Evolutionary conservation across 495 filamentous ascomycete species (phyloP).

Genomic region (Amphirosellinia nigrospora): DNA sequence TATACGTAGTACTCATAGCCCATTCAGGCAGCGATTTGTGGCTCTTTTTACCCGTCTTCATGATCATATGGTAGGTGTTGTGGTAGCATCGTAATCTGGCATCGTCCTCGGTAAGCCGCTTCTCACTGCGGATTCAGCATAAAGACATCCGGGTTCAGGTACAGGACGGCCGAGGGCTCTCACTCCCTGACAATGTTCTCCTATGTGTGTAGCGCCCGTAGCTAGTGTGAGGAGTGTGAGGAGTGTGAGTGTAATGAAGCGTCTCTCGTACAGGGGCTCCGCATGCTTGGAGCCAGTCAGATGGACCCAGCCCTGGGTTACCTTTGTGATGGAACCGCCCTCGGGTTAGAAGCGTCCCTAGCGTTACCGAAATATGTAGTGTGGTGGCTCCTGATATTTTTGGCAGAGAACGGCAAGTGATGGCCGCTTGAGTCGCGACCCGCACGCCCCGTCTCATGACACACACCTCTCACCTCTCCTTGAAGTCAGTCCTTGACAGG

Average conservation of each 20-base stretch:
- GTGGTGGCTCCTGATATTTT: conserved; percentile 26
- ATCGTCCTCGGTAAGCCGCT: neutral
- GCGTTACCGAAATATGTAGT: conserved; percentile 36
- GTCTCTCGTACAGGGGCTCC: conserved; percentile 11
- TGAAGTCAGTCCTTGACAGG: too few relatives aligned
- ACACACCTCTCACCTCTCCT: too few relatives aligned
- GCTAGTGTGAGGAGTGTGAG: too few relatives aligned
- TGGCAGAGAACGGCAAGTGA: conserved; percentile 27
- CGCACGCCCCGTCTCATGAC: conserved; percentile 21
- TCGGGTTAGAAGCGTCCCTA: conserved; percentile 40
- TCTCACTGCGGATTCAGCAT: conserved; percentile 4
- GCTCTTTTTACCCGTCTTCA: conserved; percentile 6
- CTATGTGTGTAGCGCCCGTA: too few relatives aligned
- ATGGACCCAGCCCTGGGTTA: conserved; percentile 33
- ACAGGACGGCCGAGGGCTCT: neutral
- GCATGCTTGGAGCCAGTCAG: conserved; percentile 33
- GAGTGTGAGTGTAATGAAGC: conserved; percentile 3
- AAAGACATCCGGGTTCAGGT: conserved; percentile 7
- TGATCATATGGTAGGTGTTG: neutral
- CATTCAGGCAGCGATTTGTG: neutral
- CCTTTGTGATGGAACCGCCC: conserved; percentile 43
- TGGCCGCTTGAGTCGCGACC: conserved; percentile 22
- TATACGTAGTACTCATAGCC: neutral
- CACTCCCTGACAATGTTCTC: conserved; percentile 9
- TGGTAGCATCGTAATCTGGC: neutral